Evolutionary conservation across 2,329 filamentous ascomycete genomes (phyloP), one percentile per base, ranked within the genome.

Genomic region (Purpureocillium takamizusanense): DNA sequence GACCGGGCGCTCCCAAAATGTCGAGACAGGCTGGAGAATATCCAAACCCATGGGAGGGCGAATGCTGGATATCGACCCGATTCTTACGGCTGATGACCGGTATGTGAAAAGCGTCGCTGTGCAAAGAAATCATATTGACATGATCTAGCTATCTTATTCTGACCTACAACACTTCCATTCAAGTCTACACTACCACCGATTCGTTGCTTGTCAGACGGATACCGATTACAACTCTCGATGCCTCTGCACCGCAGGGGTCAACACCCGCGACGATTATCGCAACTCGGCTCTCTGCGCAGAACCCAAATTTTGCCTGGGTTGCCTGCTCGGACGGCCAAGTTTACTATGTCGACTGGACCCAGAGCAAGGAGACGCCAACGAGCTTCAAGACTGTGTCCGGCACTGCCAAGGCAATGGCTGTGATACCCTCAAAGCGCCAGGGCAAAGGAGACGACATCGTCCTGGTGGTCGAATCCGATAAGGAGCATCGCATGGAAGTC

Each of bases 141-240:
- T 41, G 10, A 28, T 13, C 14, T 32, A 87, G 86, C 54, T 74
- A 82, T 60, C 57, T 95, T 30, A 79, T 95, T 41, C 59, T 94
- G 40, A 76, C 82, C 25, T 86, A 86, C 52, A 75, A 80, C 43
- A 81, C 76, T 21, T 81, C 82, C 9, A 69, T 95, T 38, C 83
- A 88, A 56, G 73, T 95, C 18, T 94, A 92, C 60, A 84, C 85
- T 2, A 77, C 86, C 23, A 69, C 76, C 46, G 88, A 87, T 39
- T 97, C 92, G 2, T 74, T 94, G 36, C 75, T 94, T 16, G 69
- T 86, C 33, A 80, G 86, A 48, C 77, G 79, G 40, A 81, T 95
- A 35, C 65, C 74, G 11, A 65, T 81, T 47, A 54, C 46, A 41
- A 50, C 48, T 27, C 42, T 51, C 29, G 56, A 58, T 35, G 38